Conservation (phyloP, 2,329 filamentous ascomycete genomes). For the Zymoseptoria passerinii region DNA sequence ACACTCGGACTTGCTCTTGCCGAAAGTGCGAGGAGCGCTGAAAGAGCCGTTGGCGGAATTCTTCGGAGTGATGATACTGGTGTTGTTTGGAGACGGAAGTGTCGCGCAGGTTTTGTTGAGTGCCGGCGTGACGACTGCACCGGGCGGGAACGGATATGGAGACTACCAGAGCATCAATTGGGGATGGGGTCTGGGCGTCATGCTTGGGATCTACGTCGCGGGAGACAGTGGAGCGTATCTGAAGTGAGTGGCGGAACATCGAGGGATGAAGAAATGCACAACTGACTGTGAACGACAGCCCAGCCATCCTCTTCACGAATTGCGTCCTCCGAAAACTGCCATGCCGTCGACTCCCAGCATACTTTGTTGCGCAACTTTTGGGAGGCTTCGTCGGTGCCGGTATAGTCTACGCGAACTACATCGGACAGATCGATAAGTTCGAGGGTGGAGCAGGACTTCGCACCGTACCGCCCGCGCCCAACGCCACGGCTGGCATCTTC, state of each 20-base stretch:
- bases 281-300: slow-evolving; percentile 35
- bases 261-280: neutral
- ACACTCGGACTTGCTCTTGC: slow-evolving; percentile 33
- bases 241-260: slow-evolving; percentile 16
- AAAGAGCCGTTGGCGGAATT: slow-evolving; percentile 40
- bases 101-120: slow-evolving; percentile 38
- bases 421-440: slow-evolving; percentile 50
- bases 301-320: slow-evolving; percentile 62
- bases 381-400: slow-evolving; percentile 55
- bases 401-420: slow-evolving; percentile 40
- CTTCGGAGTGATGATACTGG: slow-evolving; percentile 35
- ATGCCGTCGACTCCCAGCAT: slow-evolving; percentile 62
- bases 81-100: slow-evolving; percentile 38
- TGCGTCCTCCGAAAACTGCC: slow-evolving; percentile 61
- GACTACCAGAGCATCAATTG: slow-evolving; percentile 36
- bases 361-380: slow-evolving; percentile 56
- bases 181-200: slow-evolving; percentile 53
- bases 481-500: slow-evolving; percentile 57
- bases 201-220: slow-evolving; percentile 48
- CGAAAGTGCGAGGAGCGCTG: slow-evolving; percentile 27
- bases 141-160: slow-evolving; percentile 37
- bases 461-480: slow-evolving; percentile 51
- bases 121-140: slow-evolving; percentile 31
- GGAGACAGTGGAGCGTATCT: slow-evolving; percentile 35
- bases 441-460: slow-evolving; percentile 53